A percentile compares a stretch with the other conserved stretches of the same genome.
These are phyloP conservation scores for Zangia roseola DNA, from an alignment of 768 basidiomycete genomes.

Conservation along the genomic window DNA sequence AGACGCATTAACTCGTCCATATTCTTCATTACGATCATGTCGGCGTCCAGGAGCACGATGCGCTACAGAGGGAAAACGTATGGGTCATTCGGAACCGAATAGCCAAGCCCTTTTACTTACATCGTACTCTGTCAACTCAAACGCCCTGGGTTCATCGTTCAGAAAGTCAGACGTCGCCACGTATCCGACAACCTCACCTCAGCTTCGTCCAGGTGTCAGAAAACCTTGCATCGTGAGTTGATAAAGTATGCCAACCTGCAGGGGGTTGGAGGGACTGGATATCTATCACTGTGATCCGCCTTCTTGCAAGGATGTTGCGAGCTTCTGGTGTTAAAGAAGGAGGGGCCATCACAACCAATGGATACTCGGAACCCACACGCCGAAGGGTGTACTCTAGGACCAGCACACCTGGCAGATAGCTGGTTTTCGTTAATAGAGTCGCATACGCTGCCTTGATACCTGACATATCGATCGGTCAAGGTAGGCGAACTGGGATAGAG, in stretches of 20 bases:
- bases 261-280: slow-evolving; percentile 58
- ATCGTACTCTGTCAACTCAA: slow-evolving; percentile 67
- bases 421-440: slow-evolving; percentile 70
- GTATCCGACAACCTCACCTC: slow-evolving; percentile 33
- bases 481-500: background rate
- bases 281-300: slow-evolving; percentile 55
- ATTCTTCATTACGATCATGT: slow-evolving; percentile 81
- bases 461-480: slow-evolving; percentile 24
- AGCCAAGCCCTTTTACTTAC: slow-evolving; percentile 36
- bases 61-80: slow-evolving; percentile 44
- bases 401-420: slow-evolving; percentile 57
- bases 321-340: slow-evolving; percentile 50
- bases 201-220: slow-evolving; percentile 67
- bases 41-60: slow-evolving; percentile 79
- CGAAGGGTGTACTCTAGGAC: slow-evolving; percentile 53
- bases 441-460: slow-evolving; percentile 57
- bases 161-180: slow-evolving; percentile 21
- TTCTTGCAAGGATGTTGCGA: slow-evolving; percentile 47
- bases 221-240: slow-evolving; percentile 47
- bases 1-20: slow-evolving; percentile 75
- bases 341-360: slow-evolving; percentile 79
- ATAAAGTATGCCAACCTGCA: slow-evolving; percentile 37
- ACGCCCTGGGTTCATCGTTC: slow-evolving; percentile 38
- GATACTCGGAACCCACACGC: slow-evolving; percentile 59
- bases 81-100: background rate